Base-by-base conservation (phyloP, 352 stramenopile genomes). In the Globisporangium echinulatum region DNA sequence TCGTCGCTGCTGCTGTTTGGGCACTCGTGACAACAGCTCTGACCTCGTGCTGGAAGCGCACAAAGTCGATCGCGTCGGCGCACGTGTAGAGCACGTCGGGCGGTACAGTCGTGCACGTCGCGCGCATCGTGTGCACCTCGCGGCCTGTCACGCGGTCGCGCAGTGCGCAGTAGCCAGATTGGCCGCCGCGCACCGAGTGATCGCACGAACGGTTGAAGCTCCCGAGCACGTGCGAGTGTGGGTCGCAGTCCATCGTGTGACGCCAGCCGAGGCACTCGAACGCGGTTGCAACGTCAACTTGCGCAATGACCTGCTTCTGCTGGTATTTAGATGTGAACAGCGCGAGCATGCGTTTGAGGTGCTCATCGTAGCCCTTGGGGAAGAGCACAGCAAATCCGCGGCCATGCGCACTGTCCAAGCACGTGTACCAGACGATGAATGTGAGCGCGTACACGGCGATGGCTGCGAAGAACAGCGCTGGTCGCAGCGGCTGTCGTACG, bases 101-200 rank as follows among this genome's bases (percentile, higher is more conserved):
- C 10, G 61, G 67, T 2, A 87, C 13, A 1, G 64, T 74, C 36
- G 58, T 43, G 58, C 77, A 87, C 48, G 63, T 55, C 8, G 58
- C 69, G 51, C 68, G 57, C 68, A 85, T 79, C 10, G 77, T 51
- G 43, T 66, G 64, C 44, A 80, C n/a, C 49, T 77, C 56, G 37
- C 69, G 60, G 1, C 74, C 75, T 0, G 68, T 68, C 8, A 38
- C 54, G 14, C 71, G 62, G 46, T 80, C 63, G 54, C 69, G 52
- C 60, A 87, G 71, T 4, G 79, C 51, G 56, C 79, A 88, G 66
- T 79, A 86, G 11, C 79, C 79, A 2, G 69, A 64, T 48, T 70
- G 44, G 54, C 69, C 69, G 25, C 68, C 71, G 19, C 56, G 63
- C 9, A 86, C 63, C 36, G 70, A 68, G 25, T 70, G 65, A 49